Percentiles rank a stretch among this genome's conserved stretches.
These are phyloP conservation scores for Dendrostoma leiphaemia DNA, from an alignment of 2,329 filamentous ascomycete species.

Conservation along the genomic window DNA sequence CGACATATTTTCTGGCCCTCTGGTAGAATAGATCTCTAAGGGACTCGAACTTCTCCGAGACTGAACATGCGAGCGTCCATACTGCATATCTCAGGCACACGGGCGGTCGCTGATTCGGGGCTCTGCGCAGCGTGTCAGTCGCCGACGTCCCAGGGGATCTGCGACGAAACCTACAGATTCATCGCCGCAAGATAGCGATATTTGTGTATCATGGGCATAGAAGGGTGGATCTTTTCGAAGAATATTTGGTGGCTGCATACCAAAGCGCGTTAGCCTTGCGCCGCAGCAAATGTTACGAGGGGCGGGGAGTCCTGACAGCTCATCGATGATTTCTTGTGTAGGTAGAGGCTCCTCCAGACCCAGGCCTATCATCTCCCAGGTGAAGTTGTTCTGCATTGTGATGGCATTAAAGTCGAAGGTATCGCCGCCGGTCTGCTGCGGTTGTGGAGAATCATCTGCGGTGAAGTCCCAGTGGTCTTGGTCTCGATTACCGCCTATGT, in stretches of 20 bases:
- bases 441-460: constrained; percentile 47
- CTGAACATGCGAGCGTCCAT: constrained; percentile 89
- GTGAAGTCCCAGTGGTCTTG: constrained; percentile 55
- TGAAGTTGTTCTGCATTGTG: constrained; percentile 57
- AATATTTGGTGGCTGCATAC: constrained; percentile 70
- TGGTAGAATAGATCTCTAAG: constrained; percentile 89
- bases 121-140: constrained; percentile 37
- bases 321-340: constrained; percentile 67
- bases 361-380: constrained; percentile 73
- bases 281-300: neutral
- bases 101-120: constrained; percentile 82
- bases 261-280: neutral
- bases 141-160: neutral
- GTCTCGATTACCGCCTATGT: constrained; percentile 45
- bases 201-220: constrained; percentile 84
- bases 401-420: constrained; percentile 58
- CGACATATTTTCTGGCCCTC: constrained; percentile 83
- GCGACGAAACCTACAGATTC: constrained; percentile 60
- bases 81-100: constrained; percentile 90
- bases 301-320: constrained; percentile 55
- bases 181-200: constrained; percentile 84
- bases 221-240: constrained; percentile 87
- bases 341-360: constrained; percentile 60
- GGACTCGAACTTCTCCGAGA: constrained; percentile 76
- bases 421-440: constrained; percentile 45